Conservation (phyloP, 148 eudicot genomes). For the Rhododendron vialii region DNA sequence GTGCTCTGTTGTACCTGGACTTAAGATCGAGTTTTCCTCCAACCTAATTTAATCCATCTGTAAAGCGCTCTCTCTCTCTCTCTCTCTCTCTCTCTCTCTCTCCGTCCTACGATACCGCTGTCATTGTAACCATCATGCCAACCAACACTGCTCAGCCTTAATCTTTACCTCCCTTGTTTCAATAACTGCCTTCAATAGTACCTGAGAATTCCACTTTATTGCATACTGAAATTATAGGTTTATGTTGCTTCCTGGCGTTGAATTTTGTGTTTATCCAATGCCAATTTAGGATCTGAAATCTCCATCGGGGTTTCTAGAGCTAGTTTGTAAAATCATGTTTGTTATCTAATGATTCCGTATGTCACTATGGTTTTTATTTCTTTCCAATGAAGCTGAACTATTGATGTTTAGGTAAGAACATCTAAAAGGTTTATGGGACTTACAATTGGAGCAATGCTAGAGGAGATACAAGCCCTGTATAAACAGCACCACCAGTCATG, state of each 20-base stretch:
- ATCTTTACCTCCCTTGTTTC: background rate
- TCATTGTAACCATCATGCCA: background rate
- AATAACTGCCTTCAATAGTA: background rate
- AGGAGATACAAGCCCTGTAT: slow-evolving; percentile 89
- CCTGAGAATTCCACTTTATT: background rate
- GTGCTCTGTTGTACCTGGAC: background rate
- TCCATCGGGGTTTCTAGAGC: background rate
- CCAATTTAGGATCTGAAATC: slow-evolving; percentile 3
- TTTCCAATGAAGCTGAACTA: slow-evolving; percentile 3
- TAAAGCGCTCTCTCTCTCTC: background rate
- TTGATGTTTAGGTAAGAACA: slow-evolving; percentile 73
- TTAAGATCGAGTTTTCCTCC: background rate
- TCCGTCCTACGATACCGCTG: background rate
- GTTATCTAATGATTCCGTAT: background rate
- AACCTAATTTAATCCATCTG: background rate
- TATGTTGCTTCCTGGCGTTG: background rate
- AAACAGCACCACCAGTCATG: slow-evolving; percentile 96
- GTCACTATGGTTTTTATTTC: background rate
- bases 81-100: background rate
- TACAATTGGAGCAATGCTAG: slow-evolving; percentile 95
- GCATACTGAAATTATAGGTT: background rate
- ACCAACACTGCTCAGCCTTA: background rate
- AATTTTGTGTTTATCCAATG: background rate
- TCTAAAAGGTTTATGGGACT: slow-evolving; percentile 89
- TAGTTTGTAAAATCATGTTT: background rate